Evolutionary conservation across 768 basidiomycete genomes (phyloP).

Genomic region (Sporobolomyces phaffii): DNA sequence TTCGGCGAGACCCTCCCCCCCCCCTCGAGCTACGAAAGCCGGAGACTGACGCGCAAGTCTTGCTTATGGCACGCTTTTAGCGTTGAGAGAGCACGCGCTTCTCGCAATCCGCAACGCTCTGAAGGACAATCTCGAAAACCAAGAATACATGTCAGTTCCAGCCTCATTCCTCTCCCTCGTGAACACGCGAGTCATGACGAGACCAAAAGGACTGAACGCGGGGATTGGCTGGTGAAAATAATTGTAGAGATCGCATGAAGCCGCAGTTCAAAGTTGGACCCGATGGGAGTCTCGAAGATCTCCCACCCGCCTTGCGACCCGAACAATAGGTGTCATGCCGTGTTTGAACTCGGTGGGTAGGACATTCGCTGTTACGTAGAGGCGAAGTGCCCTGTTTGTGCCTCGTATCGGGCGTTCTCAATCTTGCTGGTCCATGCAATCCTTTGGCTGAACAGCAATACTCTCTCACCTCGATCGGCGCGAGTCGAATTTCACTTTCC

Average conservation of each 20-base stretch:
- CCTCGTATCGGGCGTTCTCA: too few relatives aligned
- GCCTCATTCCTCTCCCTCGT: background rate
- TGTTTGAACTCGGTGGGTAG: too few relatives aligned
- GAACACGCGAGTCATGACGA: too few relatives aligned
- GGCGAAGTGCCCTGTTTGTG: too few relatives aligned
- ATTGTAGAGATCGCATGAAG: slow-evolving; percentile 24
- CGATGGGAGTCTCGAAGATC: slow-evolving; percentile 23
- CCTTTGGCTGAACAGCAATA: too few relatives aligned
- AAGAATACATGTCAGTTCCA: slow-evolving; percentile 61
- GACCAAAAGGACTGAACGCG: too few relatives aligned
- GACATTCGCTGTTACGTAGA: too few relatives aligned
- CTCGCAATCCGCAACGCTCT: slow-evolving; percentile 75
- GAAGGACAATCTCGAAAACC: slow-evolving; percentile 69
- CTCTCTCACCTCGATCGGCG: too few relatives aligned
- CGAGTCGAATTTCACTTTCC: too few relatives aligned
- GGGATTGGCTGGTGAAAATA: too few relatives aligned
- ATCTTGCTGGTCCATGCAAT: too few relatives aligned
- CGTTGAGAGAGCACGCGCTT: slow-evolving; percentile 85
- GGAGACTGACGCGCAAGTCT: background rate
- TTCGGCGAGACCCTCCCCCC: background rate
- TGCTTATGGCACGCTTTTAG: slow-evolving; percentile 50
- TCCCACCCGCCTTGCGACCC: slow-evolving; percentile 24
- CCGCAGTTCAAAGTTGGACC: slow-evolving; percentile 24
- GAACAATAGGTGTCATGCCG: background rate
- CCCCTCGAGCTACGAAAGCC: background rate